These are phyloP conservation scores for Thelephora terrestris DNA, from an alignment of 1,284 basidiomycete species.

Conservation along the genomic window DNA sequence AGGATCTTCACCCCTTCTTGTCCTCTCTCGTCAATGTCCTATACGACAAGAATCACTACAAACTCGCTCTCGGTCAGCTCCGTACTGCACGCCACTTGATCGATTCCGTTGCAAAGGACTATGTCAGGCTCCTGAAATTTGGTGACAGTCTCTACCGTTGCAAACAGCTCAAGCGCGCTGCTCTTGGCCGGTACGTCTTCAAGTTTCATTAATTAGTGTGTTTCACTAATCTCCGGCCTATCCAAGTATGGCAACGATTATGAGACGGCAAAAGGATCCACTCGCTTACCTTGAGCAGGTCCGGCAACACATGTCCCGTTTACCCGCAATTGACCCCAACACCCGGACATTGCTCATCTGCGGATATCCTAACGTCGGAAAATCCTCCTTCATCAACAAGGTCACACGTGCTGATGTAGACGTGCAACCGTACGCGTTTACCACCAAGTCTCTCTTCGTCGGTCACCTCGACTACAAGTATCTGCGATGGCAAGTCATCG, in stretches of 20 bases:
- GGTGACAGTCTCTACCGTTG: conserved; percentile 94
- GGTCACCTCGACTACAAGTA: conserved; percentile 98
- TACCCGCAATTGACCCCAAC: conserved; percentile 92
- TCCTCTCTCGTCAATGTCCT: conserved; percentile 91
- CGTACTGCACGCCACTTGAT: conserved; percentile 90
- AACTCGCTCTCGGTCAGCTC: conserved; percentile 90
- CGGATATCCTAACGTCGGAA: conserved; percentile 96
- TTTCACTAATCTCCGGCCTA: not conserved
- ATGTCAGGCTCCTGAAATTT: conserved; percentile 90
- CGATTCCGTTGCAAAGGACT: conserved; percentile 93
- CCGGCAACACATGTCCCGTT: conserved; percentile 92
- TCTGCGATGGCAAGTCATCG: conserved; percentile 95
- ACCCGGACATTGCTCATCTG: conserved; percentile 95
- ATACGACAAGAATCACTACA: conserved; percentile 99
- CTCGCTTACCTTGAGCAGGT: conserved; percentile 96
- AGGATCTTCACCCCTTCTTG: conserved; percentile 94
- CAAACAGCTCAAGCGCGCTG: conserved; percentile 93
- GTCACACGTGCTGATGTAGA: conserved; percentile 95
- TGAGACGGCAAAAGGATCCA: conserved; percentile 94
- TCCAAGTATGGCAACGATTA: conserved; percentile 87
- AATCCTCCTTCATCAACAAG: conserved; percentile 97
- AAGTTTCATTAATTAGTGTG: not conserved
- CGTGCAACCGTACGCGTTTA: conserved; percentile 96
- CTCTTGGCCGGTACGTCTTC: conserved; percentile 73
- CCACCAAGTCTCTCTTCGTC: conserved; percentile 93